A percentile compares a stretch with the other conserved stretches of the same genome.
These are phyloP conservation scores for Corchorus capsularis DNA, from an alignment of 345 rosid genomes.

Conservation along the genomic window DNA sequence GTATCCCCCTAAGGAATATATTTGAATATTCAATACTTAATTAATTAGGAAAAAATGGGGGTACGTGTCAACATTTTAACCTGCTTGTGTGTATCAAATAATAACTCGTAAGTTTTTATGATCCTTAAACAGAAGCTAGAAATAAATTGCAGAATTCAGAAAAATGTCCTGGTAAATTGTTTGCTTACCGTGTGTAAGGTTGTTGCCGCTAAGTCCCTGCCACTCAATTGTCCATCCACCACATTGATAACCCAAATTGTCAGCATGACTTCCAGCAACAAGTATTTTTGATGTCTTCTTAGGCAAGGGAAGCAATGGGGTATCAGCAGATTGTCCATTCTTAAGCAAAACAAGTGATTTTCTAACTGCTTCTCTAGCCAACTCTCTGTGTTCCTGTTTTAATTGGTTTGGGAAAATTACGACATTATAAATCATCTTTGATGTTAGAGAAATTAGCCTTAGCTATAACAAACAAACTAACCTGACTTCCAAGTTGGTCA, in stretches of 20 bases:
- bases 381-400: constrained; percentile 64
- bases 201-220: constrained; percentile 66
- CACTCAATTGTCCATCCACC: constrained; percentile 75
- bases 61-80: no score
- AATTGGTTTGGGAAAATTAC: not conserved
- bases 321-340: constrained; percentile 45
- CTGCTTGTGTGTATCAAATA: no score
- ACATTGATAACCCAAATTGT: constrained; percentile 74
- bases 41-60: no score
- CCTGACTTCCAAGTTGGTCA: constrained; percentile 53
- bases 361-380: constrained; percentile 78
- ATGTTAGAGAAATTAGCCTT: not conserved
- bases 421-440: not conserved
- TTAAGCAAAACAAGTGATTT: constrained; percentile 75
- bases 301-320: constrained; percentile 60
- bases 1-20: no score
- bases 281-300: constrained; percentile 57
- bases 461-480: constrained; percentile 15
- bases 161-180: not conserved
- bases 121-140: not conserved
- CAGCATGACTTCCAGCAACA: constrained; percentile 66
- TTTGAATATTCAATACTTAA: no score
- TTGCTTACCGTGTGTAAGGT: constrained; percentile 39
- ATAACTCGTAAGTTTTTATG: not conserved
- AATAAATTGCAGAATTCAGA: not conserved